Percentiles rank a stretch among this genome's conserved stretches.
Evolutionary conservation across 2,329 filamentous ascomycete genomes (phyloP).

Genomic region (Elsinoe necatrix): DNA sequence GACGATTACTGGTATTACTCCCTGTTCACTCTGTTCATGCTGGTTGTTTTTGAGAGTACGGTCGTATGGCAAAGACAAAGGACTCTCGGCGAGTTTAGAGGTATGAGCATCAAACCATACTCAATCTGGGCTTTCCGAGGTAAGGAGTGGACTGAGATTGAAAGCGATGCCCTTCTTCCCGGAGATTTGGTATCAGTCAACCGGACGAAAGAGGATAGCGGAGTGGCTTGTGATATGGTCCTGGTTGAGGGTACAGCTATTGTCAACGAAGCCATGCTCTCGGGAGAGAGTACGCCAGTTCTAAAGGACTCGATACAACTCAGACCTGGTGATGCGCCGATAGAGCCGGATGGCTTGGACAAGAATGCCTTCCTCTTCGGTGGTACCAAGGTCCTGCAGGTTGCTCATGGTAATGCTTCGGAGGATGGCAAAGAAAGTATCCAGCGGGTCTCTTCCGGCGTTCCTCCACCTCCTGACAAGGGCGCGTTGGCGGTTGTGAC

Average conservation of each 20-base stretch:
- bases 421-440: conserved; percentile 53
- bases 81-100: conserved; percentile 90
- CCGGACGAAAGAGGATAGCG: conserved; percentile 92
- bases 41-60: conserved; percentile 93
- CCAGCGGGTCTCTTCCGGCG: conserved; percentile 63
- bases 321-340: conserved; percentile 66
- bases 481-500: conserved; percentile 89
- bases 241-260: conserved; percentile 91
- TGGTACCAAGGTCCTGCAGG: conserved; percentile 92
- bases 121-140: conserved; percentile 84
- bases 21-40: conserved; percentile 96
- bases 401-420: conserved; percentile 75
- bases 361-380: conserved; percentile 96
- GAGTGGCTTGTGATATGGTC: conserved; percentile 95
- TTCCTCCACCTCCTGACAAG: conserved; percentile 79
- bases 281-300: conserved; percentile 91
- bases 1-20: conserved; percentile 99
- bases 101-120: conserved; percentile 99
- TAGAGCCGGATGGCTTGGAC: conserved; percentile 86
- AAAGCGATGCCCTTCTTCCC: conserved; percentile 84
- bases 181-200: conserved; percentile 89
- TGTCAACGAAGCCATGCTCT: conserved; percentile 99
- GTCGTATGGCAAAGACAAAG: conserved; percentile 98
- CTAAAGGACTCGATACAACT: conserved; percentile 94
- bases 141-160: conserved; percentile 78